Evolutionary conservation across 75 land plant species (phyloP).

Genomic region (Sequoiadendron giganteum): DNA sequence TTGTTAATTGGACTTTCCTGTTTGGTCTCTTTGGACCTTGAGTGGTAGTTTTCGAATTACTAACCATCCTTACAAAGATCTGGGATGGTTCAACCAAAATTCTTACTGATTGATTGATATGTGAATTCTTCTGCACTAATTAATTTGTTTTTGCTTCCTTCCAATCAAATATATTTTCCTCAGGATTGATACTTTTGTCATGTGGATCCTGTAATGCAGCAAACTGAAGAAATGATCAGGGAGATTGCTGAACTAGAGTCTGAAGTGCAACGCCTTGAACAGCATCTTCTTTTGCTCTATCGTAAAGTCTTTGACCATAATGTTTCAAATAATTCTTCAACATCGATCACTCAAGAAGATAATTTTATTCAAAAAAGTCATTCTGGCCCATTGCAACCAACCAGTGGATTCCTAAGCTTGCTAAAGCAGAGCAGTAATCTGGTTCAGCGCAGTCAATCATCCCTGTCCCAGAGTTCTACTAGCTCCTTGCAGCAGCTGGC

Average conservation of each 20-base stretch:
- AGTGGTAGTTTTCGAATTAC: not conserved
- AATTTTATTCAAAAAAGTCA: too few relatives aligned
- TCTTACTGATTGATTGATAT: not conserved
- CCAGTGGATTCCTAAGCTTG: not conserved
- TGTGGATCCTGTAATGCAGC: slow-evolving; percentile 21
- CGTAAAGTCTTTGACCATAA: slow-evolving; percentile 61
- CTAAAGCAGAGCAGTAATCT: not conserved
- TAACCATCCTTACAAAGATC: not conserved
- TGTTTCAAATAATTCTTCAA: not conserved
- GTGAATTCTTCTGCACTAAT: not conserved
- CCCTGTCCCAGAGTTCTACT: slow-evolving; percentile 37
- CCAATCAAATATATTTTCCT: not conserved
- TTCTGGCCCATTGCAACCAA: slow-evolving; percentile 6
- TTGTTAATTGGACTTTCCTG: not conserved
- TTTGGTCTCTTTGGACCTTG: not conserved
- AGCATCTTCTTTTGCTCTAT: slow-evolving; percentile 67
- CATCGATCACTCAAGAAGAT: not conserved
- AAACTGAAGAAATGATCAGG: slow-evolving; percentile 50
- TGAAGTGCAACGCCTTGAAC: slow-evolving; percentile 67
- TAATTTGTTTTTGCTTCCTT: not conserved
- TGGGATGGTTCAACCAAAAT: not conserved
- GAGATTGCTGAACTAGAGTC: slow-evolving; percentile 60
- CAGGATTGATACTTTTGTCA: not conserved
- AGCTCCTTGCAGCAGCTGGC: not conserved
- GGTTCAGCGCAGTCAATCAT: slow-evolving; percentile 42